Base-by-base conservation (phyloP, 192 early-diverging fungal genomes). In the Rhizoclosmatium sp. region DNA sequence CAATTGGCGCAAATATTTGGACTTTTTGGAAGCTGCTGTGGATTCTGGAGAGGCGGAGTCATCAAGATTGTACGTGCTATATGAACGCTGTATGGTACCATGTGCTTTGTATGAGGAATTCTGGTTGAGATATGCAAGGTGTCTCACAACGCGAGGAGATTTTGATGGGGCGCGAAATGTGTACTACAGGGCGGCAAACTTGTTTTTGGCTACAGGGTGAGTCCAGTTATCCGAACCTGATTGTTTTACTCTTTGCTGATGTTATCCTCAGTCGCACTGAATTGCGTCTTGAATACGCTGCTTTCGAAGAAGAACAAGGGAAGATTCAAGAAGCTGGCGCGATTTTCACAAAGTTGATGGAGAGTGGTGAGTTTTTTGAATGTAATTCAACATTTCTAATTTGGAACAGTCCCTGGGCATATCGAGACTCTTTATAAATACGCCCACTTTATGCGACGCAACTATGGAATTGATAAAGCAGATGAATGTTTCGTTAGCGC, bases 41-140 rank as follows among this genome's bases (percentile, higher is more conserved):
- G 54, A 49, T 5, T 3, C 59, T 19, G 73, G 48, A 23, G 85
- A 88, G 65, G 88, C 87, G 1, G 88, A 93, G 62, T 74, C 82
- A 16, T 75, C 85, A 44, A 76, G 92, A 12, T 89, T 90, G 65
- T 89, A 87, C 69, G 84, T 88, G 1, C 81, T 94, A 3, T 93
- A 91, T 81, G 93, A 94, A 82, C 79, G 93, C 75, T 94, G 93
- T 66, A 78, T 94, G 45, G 93, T 94, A 4, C 81, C 93, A 21
- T 94, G 92, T 80, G 93, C 93, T 5, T 70, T 92, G 54, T 93
- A 94, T 73, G 93, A 94, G 67, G 93, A 94, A 79, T 94, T 93
- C 68, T 94, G 93, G 93, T 75, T 89, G 73, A 82, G 91, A 44
- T 94, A 93, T 83, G 90, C 86, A 4, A 76, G 88, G 45, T 94